Percentiles rank a stretch among this genome's conserved stretches.
These are phyloP conservation scores for Saccharomycopsis sp. DNA, from an alignment of 805 yeast species.

Conservation along the genomic window DNA sequence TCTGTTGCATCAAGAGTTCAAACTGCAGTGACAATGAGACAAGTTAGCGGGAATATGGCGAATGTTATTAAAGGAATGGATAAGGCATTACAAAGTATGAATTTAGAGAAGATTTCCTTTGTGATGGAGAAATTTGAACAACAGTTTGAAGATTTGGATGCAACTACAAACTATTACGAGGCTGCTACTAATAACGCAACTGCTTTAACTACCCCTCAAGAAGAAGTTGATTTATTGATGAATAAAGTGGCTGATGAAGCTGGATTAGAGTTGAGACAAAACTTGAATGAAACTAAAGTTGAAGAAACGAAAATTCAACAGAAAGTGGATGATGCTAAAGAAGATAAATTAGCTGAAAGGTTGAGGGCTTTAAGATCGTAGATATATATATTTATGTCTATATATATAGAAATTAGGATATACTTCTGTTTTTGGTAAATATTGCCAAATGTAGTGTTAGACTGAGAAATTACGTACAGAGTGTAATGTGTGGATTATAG, in stretches of 20 bases:
- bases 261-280: slow-evolving; percentile 86
- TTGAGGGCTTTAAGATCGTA: slow-evolving; percentile 71
- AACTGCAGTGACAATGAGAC: slow-evolving; percentile 96
- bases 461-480: too few relatives aligned
- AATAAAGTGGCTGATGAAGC: slow-evolving; percentile 95
- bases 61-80: slow-evolving; percentile 95
- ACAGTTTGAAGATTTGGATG: slow-evolving; percentile 94
- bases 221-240: slow-evolving; percentile 86
- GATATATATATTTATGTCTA: too few relatives aligned
- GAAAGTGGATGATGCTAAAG: slow-evolving; percentile 58
- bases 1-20: slow-evolving; percentile 95
- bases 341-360: slow-evolving; percentile 82
- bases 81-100: slow-evolving; percentile 91
- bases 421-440: too few relatives aligned
- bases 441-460: too few relatives aligned
- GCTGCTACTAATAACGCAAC: slow-evolving; percentile 81
- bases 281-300: slow-evolving; percentile 60
- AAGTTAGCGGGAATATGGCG: slow-evolving; percentile 91
- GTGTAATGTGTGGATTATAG: too few relatives aligned
- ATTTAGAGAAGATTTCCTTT: slow-evolving; percentile 81
- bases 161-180: slow-evolving; percentile 89
- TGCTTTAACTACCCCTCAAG: slow-evolving; percentile 88
- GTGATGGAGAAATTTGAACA: slow-evolving; percentile 96
- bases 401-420: too few relatives aligned
- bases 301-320: slow-evolving; percentile 37